A percentile compares a stretch with the other conserved stretches of the same genome.
Evolutionary conservation across 2,329 filamentous ascomycete species (phyloP).

Genomic region (Pseudogymnoascus sp.): DNA sequence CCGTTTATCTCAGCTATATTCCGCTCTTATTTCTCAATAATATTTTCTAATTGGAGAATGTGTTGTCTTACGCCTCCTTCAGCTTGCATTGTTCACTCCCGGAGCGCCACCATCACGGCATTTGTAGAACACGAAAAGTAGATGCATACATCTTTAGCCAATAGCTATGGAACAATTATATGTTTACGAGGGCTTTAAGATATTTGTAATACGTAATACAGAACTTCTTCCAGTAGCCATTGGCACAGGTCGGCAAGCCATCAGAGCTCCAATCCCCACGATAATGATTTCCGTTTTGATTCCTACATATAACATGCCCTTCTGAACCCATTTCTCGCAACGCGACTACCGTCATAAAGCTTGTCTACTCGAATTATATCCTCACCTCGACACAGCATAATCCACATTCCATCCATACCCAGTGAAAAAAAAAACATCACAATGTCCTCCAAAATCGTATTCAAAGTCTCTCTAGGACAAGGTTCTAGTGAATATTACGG

Average conservation of each 20-base stretch:
- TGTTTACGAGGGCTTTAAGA: not conserved
- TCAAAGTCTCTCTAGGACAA: not conserved
- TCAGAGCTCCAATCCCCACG: not conserved
- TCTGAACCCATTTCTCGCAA: not conserved
- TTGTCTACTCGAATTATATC: not conserved
- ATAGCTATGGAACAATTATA: not conserved
- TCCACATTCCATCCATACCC: not conserved
- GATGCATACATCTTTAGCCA: not conserved
- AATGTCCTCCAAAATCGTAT: not conserved
- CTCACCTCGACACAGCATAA: not conserved
- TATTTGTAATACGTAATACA: not conserved
- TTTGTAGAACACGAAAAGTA: not conserved
- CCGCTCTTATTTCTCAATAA: not conserved
- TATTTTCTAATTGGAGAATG: not conserved
- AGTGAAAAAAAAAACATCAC: not conserved
- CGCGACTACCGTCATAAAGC: not conserved
- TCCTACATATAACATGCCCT: not conserved
- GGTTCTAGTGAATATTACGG: not conserved
- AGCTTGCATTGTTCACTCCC: not conserved
- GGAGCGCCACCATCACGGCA: not conserved
- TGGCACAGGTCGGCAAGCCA: not conserved
- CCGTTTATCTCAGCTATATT: not conserved
- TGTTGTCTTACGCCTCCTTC: not conserved
- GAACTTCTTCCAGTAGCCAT: not conserved
- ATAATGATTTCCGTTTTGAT: not conserved